These are phyloP conservation scores for Euclidium syriacum DNA, from an alignment of 345 rosid species.

Conservation along the genomic window DNA sequence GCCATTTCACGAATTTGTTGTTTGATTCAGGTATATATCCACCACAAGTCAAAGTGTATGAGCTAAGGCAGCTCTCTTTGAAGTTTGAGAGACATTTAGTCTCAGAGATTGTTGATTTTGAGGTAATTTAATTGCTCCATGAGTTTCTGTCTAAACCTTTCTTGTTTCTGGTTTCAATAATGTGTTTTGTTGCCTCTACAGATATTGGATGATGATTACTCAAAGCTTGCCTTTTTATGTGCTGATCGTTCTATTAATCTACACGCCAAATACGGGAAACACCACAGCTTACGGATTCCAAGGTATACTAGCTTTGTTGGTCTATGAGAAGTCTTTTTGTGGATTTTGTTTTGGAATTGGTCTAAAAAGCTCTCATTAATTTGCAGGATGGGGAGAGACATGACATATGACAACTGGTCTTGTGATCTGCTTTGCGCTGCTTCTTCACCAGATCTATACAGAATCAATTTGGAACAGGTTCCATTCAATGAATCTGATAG, in stretches of 20 bases:
- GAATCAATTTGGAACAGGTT: constrained; percentile 95
- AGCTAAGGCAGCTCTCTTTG: constrained; percentile 62
- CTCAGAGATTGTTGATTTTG: constrained; percentile 83
- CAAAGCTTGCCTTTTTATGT: constrained; percentile 90
- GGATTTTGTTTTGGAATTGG: neutral
- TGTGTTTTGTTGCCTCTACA: constrained; percentile 23
- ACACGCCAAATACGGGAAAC: constrained; percentile 93
- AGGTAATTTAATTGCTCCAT: constrained; percentile 37
- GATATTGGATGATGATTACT: constrained; percentile 80
- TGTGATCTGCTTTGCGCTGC: constrained; percentile 99
- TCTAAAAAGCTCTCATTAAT: neutral
- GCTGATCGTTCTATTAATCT: constrained; percentile 83
- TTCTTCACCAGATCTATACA: constrained; percentile 88
- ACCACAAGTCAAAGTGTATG: constrained; percentile 88
- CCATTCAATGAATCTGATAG: neutral
- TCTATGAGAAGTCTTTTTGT: neutral
- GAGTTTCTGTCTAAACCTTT: constrained; percentile 28
- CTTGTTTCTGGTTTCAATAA: neutral
- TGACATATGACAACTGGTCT: constrained; percentile 79
- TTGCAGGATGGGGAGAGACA: constrained; percentile 94
- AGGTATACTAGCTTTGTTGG: constrained; percentile 39
- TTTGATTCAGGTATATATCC: constrained; percentile 70
- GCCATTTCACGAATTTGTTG: constrained; percentile 5
- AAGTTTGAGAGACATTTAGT: constrained; percentile 90
- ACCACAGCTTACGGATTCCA: constrained; percentile 75